phyloP scores from a whole-genome alignment of 805 yeast species.

The Osmozyma mogii region DNA sequence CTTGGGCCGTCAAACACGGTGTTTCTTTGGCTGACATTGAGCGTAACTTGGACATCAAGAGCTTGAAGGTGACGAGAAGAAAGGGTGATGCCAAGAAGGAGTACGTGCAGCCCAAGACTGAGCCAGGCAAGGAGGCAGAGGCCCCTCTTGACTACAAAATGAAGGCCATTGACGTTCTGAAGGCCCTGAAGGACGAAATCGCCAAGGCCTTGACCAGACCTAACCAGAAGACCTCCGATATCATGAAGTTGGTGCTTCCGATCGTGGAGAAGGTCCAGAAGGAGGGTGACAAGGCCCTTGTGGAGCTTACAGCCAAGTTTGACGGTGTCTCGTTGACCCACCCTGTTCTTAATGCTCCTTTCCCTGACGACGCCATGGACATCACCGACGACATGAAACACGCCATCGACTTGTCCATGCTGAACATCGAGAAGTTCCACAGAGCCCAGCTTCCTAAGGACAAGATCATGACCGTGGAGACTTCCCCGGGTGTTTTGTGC shows the following conservation, averaged over 20 bases:
- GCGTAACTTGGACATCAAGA: slow-evolving; percentile 73
- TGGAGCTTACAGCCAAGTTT: slow-evolving; percentile 87
- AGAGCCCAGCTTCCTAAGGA: slow-evolving; percentile 76
- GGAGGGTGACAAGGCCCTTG: slow-evolving; percentile 78
- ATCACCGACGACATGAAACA: slow-evolving; percentile 65
- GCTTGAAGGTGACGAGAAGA: slow-evolving; percentile 82
- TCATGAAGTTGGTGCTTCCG: slow-evolving; percentile 88
- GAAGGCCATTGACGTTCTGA: slow-evolving; percentile 35
- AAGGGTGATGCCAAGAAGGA: slow-evolving; percentile 93
- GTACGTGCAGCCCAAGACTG: slow-evolving; percentile 33
- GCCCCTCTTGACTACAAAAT: slow-evolving; percentile 33
- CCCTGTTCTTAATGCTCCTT: slow-evolving; percentile 85
- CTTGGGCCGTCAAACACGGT: slow-evolving; percentile 57
- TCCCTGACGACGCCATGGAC: slow-evolving; percentile 67
- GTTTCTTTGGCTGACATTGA: slow-evolving; percentile 78
- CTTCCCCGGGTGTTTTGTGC: slow-evolving; percentile 89
- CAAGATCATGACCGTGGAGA: slow-evolving; percentile 74
- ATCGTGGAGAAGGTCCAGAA: slow-evolving; percentile 70
- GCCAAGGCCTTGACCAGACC: slow-evolving; percentile 75
- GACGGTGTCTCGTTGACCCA: slow-evolving; percentile 69
- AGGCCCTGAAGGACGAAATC: slow-evolving; percentile 37
- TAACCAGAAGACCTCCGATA: slow-evolving; percentile 88
- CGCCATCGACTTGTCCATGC: slow-evolving; percentile 85
- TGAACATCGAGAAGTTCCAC: slow-evolving; percentile 86
- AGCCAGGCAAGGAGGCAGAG: background rate